A percentile compares a stretch with the other conserved stretches of the same genome.
Evolutionary conservation across 2,329 filamentous ascomycete species (phyloP).

Genomic region (Didymella pomorum): DNA sequence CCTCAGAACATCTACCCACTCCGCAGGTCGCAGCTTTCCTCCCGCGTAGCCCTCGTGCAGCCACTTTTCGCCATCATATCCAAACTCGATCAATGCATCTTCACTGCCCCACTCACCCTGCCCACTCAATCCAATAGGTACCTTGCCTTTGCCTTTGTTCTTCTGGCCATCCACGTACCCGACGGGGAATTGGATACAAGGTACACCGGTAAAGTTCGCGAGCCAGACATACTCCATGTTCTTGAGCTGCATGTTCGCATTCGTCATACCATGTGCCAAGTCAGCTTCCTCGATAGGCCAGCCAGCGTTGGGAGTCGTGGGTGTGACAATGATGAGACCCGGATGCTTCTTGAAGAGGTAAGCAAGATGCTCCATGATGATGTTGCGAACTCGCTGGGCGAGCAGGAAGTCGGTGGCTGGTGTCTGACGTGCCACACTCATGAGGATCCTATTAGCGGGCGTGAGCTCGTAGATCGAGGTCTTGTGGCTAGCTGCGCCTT

Average conservation of each 20-base stretch:
- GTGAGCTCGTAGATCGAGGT: conserved; percentile 65
- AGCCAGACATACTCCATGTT: conserved; percentile 89
- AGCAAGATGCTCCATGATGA: conserved; percentile 81
- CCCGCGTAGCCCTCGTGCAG: conserved; percentile 50
- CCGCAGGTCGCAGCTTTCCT: conserved; percentile 47
- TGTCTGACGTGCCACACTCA: conserved; percentile 70
- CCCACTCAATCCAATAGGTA: conserved; percentile 63
- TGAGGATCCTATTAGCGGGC: conserved; percentile 72
- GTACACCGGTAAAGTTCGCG: conserved; percentile 82
- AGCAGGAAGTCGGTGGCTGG: conserved; percentile 74
- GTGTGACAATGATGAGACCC: conserved; percentile 79
- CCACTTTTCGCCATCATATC: conserved; percentile 60
- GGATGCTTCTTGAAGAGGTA: conserved; percentile 74
- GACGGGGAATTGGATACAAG: conserved; percentile 76
- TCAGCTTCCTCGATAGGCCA: conserved; percentile 76
- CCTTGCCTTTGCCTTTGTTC: conserved; percentile 61
- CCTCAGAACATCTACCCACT: conserved; percentile 53
- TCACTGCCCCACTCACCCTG: conserved; percentile 65
- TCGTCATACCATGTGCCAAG: conserved; percentile 68
- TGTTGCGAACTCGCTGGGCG: conserved; percentile 74
- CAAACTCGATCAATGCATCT: conserved; percentile 61
- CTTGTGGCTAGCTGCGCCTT: conserved; percentile 65
- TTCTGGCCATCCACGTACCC: conserved; percentile 70
- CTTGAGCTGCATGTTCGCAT: conserved; percentile 75
- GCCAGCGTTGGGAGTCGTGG: conserved; percentile 77